Evolutionary conservation across 2,329 filamentous ascomycete species (phyloP).

Genomic region (Huntiella abstrusa): DNA sequence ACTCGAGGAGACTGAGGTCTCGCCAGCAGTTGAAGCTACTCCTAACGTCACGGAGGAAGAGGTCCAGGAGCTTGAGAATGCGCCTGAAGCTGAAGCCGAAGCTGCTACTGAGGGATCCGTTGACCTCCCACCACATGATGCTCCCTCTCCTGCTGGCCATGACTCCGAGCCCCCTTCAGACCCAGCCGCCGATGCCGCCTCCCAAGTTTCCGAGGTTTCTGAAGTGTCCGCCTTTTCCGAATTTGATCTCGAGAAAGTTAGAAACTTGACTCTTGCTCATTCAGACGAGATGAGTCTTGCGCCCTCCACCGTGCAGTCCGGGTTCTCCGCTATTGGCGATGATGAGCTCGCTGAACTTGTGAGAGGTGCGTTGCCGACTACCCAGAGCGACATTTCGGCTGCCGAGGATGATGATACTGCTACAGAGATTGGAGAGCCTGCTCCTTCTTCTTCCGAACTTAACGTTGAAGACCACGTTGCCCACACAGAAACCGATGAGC

Average conservation of each 20-base stretch:
- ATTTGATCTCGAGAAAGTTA: background rate
- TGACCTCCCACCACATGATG: background rate
- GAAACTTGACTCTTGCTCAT: background rate
- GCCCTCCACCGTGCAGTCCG: constrained; percentile 4
- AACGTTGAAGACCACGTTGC: too few species aligned
- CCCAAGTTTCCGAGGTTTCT: background rate
- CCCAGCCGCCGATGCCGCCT: background rate
- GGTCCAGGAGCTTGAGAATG: too few species aligned
- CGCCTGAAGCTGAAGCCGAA: background rate
- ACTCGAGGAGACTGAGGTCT: background rate
- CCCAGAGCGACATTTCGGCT: background rate
- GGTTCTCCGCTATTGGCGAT: constrained; percentile 2
- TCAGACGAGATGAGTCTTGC: background rate
- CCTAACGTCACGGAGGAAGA: too few species aligned
- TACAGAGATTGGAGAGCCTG: constrained; percentile 4
- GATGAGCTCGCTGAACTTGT: constrained; percentile 4
- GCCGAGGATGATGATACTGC: constrained; percentile 1
- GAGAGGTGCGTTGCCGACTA: background rate
- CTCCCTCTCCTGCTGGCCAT: background rate
- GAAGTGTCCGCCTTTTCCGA: constrained; percentile 24
- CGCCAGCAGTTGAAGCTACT: background rate
- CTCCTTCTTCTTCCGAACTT: background rate
- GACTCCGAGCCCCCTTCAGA: background rate
- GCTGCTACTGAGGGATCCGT: background rate
- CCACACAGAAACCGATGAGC: too few species aligned